phyloP scores from a whole-genome alignment of 192 early-diverging fungal species.

The Linnemannia zychae region DNA sequence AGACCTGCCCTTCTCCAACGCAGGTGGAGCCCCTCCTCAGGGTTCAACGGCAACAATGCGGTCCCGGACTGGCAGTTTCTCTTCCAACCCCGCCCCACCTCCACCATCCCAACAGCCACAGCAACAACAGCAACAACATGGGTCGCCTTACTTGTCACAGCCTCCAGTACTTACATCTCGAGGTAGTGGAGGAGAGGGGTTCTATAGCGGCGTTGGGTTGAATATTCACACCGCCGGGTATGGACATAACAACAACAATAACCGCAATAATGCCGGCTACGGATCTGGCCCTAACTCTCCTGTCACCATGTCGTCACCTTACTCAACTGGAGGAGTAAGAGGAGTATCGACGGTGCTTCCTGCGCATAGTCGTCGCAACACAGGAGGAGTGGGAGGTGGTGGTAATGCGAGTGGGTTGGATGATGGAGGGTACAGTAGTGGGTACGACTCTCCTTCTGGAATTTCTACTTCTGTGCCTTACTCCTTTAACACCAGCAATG shows the following conservation, averaged over 20 bases:
- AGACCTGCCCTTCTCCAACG: conserved; percentile 18
- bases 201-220: not conserved
- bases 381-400: too few relatives aligned
- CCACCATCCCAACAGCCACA: not conserved
- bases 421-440: conserved; percentile 38
- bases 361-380: not conserved
- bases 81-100: conserved; percentile 10
- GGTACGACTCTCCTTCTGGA: conserved; percentile 36
- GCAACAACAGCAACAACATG: conserved; percentile 23
- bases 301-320: not conserved
- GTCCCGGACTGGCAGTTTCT: conserved; percentile 24
- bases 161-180: conserved; percentile 7
- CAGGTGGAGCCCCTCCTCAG: not conserved
- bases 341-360: not conserved
- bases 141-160: conserved; percentile 7
- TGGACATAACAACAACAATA: not conserved
- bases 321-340: not conserved
- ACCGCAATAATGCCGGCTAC: not conserved
- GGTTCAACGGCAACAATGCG: conserved; percentile 12
- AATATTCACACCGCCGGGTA: conserved; percentile 1
- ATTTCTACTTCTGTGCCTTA: conserved; percentile 18
- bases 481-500: conserved; percentile 4
- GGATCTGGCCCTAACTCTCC: not conserved
- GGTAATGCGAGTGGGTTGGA: not conserved
- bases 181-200: not conserved